phyloP scores from a whole-genome alignment of 1,139 yeast species.

The Geotrichum europaeum region DNA sequence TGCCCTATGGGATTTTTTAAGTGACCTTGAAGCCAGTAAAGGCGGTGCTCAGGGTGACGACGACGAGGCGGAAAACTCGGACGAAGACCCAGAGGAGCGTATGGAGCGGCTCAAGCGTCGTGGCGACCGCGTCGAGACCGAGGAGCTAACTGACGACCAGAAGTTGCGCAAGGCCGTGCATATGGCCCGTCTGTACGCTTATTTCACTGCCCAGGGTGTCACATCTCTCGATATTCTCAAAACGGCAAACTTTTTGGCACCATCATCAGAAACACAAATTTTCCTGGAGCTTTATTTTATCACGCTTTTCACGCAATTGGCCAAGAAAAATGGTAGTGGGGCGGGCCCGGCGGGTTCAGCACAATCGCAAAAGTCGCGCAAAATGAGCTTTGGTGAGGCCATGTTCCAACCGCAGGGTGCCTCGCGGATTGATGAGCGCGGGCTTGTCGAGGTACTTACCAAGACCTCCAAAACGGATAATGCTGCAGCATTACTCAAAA shows the following conservation, averaged over 20 bases:
- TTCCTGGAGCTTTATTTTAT: constrained; percentile 71
- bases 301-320: constrained; percentile 39
- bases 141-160: constrained; percentile 37
- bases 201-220: constrained; percentile 62
- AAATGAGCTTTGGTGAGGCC: constrained; percentile 25
- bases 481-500: constrained; percentile 63
- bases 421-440: constrained; percentile 45
- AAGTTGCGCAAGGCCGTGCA: constrained; percentile 58
- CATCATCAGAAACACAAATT: constrained; percentile 56
- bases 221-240: constrained; percentile 68
- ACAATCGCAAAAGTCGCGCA: constrained; percentile 16
- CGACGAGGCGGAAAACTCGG: constrained; percentile 23
- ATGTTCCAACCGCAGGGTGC: constrained; percentile 18
- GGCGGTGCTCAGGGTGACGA: constrained; percentile 42
- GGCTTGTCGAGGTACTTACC: constrained; percentile 48
- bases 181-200: constrained; percentile 75
- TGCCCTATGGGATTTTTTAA: constrained; percentile 81
- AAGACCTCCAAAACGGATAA: constrained; percentile 32
- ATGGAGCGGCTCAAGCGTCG: constrained; percentile 15
- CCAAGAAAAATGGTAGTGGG: constrained; percentile 1
- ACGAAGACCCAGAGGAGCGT: constrained; percentile 11
- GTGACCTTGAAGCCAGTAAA: constrained; percentile 47
- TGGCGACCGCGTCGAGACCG: constrained; percentile 2
- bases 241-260: constrained; percentile 67
- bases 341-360: not conserved